Evolutionary conservation across 2,329 filamentous ascomycete species (phyloP), one percentile per base, ranked within the genome.

Genomic region (Fusarium sulawesiense): DNA sequence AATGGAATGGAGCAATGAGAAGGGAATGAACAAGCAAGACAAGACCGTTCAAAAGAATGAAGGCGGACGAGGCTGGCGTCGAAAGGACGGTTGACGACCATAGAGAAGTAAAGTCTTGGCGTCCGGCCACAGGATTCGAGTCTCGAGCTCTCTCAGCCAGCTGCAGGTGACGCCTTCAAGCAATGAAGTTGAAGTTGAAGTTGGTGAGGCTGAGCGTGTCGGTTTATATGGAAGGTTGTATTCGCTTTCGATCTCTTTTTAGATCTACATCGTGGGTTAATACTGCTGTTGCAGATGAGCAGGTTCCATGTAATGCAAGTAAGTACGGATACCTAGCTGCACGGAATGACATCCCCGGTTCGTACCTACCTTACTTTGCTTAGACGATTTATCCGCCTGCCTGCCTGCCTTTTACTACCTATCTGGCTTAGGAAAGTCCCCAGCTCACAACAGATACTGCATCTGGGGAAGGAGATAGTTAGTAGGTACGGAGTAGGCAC

Each of bases 1-100:
- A 40, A 64, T 71, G 68, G 68, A 71, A 71, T 71, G 68, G 47
- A 55, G 42, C 41, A 44, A 67, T 42, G 44, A 46, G 56, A 63
- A 54, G 56, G 66, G 66, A 67, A 70, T 70, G 67, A 29, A 68
- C 27, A 44, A 62, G 54, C 48, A 56, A 59, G 63, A 63, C 48
- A 56, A 46, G 30, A 67, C 30, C 25, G 30, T 48, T 44, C 44
- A 57, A 30, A 68, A 71, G 68, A 70, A 70, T 71, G 68, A 65
- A 71, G 68, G 68, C 64, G 64, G 64, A 53, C 11, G 45, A 53
- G 32, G 37, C 41, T 63, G 59, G 65, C 34, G 46, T 69, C 48
- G 47, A 32, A 50, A 34, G 16, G n/a, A 46, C 23, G 44, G 16
- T 23, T 27, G 21, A 40, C n/a, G 14, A 37, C 46, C 18, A 37